phyloP scores from a whole-genome alignment of 2,329 filamentous ascomycete genomes.

The Exophiala aquamarina region DNA sequence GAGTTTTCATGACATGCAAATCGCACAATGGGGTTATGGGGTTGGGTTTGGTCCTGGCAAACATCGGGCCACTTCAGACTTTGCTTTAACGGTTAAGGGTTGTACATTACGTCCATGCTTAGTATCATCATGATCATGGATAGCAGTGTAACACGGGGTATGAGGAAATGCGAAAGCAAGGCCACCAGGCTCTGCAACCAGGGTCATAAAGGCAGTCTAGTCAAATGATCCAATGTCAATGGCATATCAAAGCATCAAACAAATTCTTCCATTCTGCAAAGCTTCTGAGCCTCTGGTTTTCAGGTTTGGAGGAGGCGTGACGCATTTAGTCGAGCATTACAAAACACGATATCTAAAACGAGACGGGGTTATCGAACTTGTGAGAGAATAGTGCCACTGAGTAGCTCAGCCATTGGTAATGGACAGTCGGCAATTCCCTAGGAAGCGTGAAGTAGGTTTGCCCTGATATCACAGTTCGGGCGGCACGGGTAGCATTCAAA shows the following conservation, averaged over 20 bases:
- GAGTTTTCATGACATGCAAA: constrained; percentile 57
- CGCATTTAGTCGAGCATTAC: too few species aligned
- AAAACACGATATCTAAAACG: too few species aligned
- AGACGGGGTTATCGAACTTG: too few species aligned
- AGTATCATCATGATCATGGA: constrained; percentile 33
- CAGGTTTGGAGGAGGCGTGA: too few species aligned
- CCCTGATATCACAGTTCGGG: too few species aligned
- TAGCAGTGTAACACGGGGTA: constrained; percentile 27
- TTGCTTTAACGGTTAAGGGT: constrained; percentile 44
- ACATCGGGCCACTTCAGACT: constrained; percentile 45
- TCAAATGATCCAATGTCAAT: constrained; percentile 24
- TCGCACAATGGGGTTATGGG: constrained; percentile 73
- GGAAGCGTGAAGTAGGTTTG: too few species aligned
- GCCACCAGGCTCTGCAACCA: constrained; percentile 19
- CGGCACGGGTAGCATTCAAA: too few species aligned
- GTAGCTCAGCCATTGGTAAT: too few species aligned
- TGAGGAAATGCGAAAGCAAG: constrained; percentile 37
- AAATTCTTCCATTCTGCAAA: too few species aligned
- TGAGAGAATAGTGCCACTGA: too few species aligned
- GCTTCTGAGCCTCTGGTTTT: too few species aligned
- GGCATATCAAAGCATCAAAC: constrained; percentile 15
- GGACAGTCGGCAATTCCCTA: too few species aligned
- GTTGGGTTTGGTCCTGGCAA: constrained; percentile 58
- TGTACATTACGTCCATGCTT: constrained; percentile 62
- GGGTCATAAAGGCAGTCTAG: constrained; percentile 28